A percentile compares a stretch with the other conserved stretches of the same genome.
These are phyloP conservation scores for Jaenimonas drosophilae DNA, from an alignment of 208 protist genomes.

Conservation along the genomic window DNA sequence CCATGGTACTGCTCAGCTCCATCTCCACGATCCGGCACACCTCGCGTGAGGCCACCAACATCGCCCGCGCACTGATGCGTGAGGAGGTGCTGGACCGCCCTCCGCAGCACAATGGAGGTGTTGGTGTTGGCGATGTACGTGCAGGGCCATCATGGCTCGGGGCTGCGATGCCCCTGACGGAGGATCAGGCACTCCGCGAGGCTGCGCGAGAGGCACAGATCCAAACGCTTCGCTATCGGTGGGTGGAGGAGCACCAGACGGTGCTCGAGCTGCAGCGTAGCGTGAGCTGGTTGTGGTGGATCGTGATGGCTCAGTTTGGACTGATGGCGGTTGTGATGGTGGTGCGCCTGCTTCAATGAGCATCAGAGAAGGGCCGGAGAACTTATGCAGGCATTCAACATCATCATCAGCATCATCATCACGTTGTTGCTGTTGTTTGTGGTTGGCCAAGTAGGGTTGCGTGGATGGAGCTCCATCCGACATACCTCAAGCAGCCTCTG, in stretches of 20 bases:
- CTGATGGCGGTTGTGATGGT: too few species aligned
- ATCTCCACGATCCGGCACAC: constrained; percentile 26
- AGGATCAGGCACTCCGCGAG: constrained; percentile 48
- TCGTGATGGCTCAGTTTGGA: constrained; percentile 25
- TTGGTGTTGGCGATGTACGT: background rate
- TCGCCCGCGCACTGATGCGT: constrained; percentile 5
- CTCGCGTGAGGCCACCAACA: constrained; percentile 10
- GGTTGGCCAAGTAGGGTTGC: too few species aligned
- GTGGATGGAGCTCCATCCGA: too few species aligned
- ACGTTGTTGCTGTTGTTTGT: too few species aligned
- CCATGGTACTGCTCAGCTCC: constrained; percentile 37
- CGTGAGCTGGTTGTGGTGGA: constrained; percentile 36
- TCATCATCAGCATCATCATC: too few species aligned
- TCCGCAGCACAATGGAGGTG: background rate
- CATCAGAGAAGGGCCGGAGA: too few species aligned
- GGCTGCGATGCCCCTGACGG: constrained; percentile 9
- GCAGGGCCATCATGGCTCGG: too few species aligned
- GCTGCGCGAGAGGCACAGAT: constrained; percentile 66
- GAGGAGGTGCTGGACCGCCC: too few species aligned
- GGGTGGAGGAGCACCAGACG: constrained; percentile 55
- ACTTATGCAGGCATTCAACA: too few species aligned
- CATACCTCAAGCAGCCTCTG: too few species aligned
- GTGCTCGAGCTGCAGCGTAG: constrained; percentile 35
- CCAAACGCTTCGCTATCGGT: constrained; percentile 67
- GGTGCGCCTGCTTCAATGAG: too few species aligned